These are phyloP conservation scores for Akanthomyces dipterigenus DNA, from an alignment of 2,329 filamentous ascomycete genomes.

Conservation along the genomic window DNA sequence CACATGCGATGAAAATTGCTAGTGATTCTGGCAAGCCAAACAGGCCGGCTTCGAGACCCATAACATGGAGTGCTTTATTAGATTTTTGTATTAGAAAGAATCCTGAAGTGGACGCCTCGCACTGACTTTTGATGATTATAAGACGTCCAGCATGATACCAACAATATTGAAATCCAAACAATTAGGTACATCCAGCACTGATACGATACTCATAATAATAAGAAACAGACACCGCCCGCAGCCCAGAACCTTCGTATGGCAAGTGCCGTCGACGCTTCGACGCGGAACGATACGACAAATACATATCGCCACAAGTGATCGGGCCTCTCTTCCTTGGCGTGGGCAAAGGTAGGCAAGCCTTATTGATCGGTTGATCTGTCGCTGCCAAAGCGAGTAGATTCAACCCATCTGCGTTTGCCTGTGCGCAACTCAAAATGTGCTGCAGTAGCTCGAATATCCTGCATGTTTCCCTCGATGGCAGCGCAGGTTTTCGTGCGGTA, in stretches of 20 bases:
- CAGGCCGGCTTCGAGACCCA: background rate
- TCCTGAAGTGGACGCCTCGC: background rate
- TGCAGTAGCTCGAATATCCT: slow-evolving; percentile 66
- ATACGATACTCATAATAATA: background rate
- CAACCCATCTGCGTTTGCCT: slow-evolving; percentile 72
- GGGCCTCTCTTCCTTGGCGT: background rate
- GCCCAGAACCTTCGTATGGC: background rate
- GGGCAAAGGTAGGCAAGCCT: background rate
- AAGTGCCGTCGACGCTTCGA: background rate
- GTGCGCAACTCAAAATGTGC: slow-evolving; percentile 85
- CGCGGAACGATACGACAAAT: background rate
- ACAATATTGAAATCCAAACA: background rate
- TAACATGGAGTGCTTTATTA: too few species aligned
- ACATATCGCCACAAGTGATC: background rate
- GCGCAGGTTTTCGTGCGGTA: slow-evolving; percentile 88
- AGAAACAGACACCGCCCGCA: background rate
- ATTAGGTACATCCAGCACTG: background rate
- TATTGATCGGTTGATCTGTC: background rate
- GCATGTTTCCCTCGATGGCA: slow-evolving; percentile 70
- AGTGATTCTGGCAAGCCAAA: background rate
- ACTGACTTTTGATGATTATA: too few species aligned
- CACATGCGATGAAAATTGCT: background rate
- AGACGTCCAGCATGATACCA: background rate
- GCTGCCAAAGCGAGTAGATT: slow-evolving; percentile 38
- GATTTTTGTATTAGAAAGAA: background rate